Percentiles rank a stretch among this genome's conserved stretches.
phyloP scores from a whole-genome alignment of 495 filamentous ascomycete genomes.

The Viridothelium virens region DNA sequence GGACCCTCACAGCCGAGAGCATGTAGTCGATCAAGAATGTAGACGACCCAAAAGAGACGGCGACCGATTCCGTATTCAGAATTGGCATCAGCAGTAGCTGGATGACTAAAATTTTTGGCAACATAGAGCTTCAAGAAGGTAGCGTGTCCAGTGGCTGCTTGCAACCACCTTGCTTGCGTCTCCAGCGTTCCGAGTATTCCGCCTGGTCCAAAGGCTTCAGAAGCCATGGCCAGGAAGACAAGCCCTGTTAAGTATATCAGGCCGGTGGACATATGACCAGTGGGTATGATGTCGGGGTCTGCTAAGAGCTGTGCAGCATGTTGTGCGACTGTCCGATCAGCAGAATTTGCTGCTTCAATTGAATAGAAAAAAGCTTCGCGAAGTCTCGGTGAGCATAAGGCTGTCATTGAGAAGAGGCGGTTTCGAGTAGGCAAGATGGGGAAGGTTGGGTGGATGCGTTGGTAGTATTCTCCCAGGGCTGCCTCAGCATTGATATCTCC shows the following conservation, averaged over 20 bases:
- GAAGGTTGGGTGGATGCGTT: slow-evolving; percentile 61
- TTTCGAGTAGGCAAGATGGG: slow-evolving; percentile 65
- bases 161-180: slow-evolving; percentile 40
- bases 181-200: slow-evolving; percentile 31
- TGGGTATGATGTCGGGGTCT: slow-evolving; percentile 43
- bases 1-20: slow-evolving; percentile 57
- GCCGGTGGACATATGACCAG: slow-evolving; percentile 41
- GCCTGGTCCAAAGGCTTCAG: slow-evolving; percentile 47
- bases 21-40: slow-evolving; percentile 69
- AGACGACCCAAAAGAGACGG: slow-evolving; percentile 66
- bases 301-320: slow-evolving; percentile 45
- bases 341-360: slow-evolving; percentile 19
- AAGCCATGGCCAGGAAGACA: slow-evolving; percentile 53
- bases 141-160: slow-evolving; percentile 51
- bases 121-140: slow-evolving; percentile 50
- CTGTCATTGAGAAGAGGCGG: slow-evolving; percentile 52
- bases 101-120: slow-evolving; percentile 17
- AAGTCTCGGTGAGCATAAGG: slow-evolving; percentile 50
- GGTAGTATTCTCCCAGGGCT: slow-evolving; percentile 27
- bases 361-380: slow-evolving; percentile 58
- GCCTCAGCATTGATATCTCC: slow-evolving; percentile 19
- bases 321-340: slow-evolving; percentile 17
- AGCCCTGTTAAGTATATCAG: slow-evolving; percentile 57
- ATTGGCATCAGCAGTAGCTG: slow-evolving; percentile 48
- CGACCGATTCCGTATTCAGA: slow-evolving; percentile 62